Percentiles rank a stretch among this genome's conserved stretches.
These are phyloP conservation scores for Russula earlei DNA, from an alignment of 768 basidiomycete genomes.

Conservation along the genomic window DNA sequence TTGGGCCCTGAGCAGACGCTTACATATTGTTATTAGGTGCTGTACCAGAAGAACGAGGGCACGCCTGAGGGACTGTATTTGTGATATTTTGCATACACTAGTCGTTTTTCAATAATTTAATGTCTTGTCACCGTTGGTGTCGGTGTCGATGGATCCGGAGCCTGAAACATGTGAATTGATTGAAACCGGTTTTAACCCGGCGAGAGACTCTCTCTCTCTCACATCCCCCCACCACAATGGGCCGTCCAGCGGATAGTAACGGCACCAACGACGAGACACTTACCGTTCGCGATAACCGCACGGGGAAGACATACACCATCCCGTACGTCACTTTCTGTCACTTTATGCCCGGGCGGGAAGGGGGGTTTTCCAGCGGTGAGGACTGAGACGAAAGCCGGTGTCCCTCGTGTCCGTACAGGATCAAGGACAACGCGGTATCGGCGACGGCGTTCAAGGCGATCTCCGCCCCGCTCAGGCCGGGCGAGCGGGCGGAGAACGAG, in stretches of 20 bases:
- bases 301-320: slow-evolving; percentile 64
- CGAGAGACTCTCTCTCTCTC: background rate
- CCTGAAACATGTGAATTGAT: slow-evolving; percentile 7
- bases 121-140: background rate
- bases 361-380: background rate
- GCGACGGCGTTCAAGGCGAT: slow-evolving; percentile 79
- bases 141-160: background rate
- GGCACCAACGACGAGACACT: slow-evolving; percentile 28
- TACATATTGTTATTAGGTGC: slow-evolving; percentile 37
- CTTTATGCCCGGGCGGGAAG: background rate
- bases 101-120: slow-evolving; percentile 7
- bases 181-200: background rate
- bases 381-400: background rate
- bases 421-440: slow-evolving; percentile 67
- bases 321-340: slow-evolving; percentile 41
- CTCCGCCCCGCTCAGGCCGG: slow-evolving; percentile 43
- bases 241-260: slow-evolving; percentile 2
- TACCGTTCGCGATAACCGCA: slow-evolving; percentile 76
- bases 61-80: slow-evolving; percentile 85
- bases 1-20: slow-evolving; percentile 11
- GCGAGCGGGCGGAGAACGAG: slow-evolving; percentile 73
- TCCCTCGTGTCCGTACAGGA: slow-evolving; percentile 38
- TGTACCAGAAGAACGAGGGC: slow-evolving; percentile 97
- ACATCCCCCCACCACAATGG: slow-evolving; percentile 1
- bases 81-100: slow-evolving; percentile 31